A percentile compares a stretch with the other conserved stretches of the same genome.
phyloP scores from a whole-genome alignment of 192 early-diverging fungal genomes.

The Backusella mclennaniae region DNA sequence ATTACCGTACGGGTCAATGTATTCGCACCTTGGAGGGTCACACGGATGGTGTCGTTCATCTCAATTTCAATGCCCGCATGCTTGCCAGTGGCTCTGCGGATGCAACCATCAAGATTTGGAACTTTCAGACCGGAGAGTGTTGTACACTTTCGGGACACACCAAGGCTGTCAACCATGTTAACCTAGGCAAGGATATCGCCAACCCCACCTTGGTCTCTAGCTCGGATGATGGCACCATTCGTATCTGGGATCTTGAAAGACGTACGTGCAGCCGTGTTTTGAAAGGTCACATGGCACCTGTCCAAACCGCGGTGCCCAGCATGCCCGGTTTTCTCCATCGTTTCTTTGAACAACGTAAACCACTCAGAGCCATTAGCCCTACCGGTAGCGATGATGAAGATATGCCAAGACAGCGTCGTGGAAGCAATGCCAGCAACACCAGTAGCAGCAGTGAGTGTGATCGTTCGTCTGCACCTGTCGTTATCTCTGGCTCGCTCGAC shows the following conservation, averaged over 20 bases:
- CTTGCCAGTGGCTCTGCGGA: conserved; percentile 86
- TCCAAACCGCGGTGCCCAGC: conserved; percentile 50
- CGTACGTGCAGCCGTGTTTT: conserved; percentile 62
- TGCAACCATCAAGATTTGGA: conserved; percentile 85
- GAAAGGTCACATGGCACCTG: conserved; percentile 67
- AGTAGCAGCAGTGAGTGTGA: conserved; percentile 9
- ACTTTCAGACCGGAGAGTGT: conserved; percentile 65
- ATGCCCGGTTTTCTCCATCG: conserved; percentile 33
- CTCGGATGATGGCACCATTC: conserved; percentile 83
- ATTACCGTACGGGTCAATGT: conserved; percentile 83
- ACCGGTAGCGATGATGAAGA: neutral
- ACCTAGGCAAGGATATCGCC: conserved; percentile 60
- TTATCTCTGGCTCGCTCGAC: conserved; percentile 86
- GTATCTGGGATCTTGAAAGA: conserved; percentile 81
- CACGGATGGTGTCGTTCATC: conserved; percentile 72
- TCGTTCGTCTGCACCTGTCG: conserved; percentile 38
- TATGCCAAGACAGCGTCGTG: conserved; percentile 12
- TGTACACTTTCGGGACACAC: conserved; percentile 78
- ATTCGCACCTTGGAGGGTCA: conserved; percentile 79
- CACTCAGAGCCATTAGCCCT: neutral
- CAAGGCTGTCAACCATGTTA: conserved; percentile 88
- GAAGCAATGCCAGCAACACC: conserved; percentile 29
- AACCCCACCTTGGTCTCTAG: conserved; percentile 62
- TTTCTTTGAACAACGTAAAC: conserved; percentile 24
- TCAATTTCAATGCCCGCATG: conserved; percentile 76